Conservation (phyloP, 352 stramenopile species). For the Elongisporangium prolatum region DNA sequence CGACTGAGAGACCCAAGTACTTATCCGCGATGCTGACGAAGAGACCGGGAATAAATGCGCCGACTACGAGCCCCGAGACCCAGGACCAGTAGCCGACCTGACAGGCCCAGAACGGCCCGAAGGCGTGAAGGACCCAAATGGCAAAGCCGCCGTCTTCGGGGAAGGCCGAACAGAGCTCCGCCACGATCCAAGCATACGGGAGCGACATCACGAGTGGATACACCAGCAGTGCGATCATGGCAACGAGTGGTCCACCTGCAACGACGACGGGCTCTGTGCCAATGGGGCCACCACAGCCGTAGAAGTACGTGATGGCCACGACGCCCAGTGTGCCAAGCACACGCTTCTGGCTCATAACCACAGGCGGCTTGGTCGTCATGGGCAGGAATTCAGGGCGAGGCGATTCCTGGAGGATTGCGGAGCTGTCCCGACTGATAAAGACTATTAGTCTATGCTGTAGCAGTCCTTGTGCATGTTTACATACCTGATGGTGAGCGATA, state of each 20-base stretch:
- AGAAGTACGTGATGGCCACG: slow-evolving; percentile 25
- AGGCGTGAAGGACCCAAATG: slow-evolving; percentile 86
- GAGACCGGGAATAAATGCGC: slow-evolving; percentile 40
- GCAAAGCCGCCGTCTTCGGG: slow-evolving; percentile 72
- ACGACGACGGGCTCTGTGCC: slow-evolving; percentile 20
- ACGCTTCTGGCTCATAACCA: slow-evolving; percentile 3
- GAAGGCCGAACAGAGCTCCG: slow-evolving; percentile 84
- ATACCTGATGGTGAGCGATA: not conserved
- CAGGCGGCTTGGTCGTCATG: not conserved
- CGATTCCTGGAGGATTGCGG: not conserved
- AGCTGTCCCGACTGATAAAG: not conserved
- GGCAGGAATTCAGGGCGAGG: not conserved
- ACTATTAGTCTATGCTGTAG: not conserved
- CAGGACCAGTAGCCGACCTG: slow-evolving; percentile 65
- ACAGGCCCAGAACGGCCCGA: slow-evolving; percentile 75
- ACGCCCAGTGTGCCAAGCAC: slow-evolving; percentile 19
- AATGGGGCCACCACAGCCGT: slow-evolving; percentile 17
- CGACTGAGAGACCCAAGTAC: slow-evolving; percentile 3
- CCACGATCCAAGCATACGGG: slow-evolving; percentile 81
- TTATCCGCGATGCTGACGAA: slow-evolving; percentile 9
- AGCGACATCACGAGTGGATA: slow-evolving; percentile 83
- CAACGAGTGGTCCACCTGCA: slow-evolving; percentile 33
- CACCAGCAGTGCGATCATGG: slow-evolving; percentile 69
- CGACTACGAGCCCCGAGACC: slow-evolving; percentile 55
- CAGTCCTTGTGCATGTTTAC: not conserved